phyloP scores from a whole-genome alignment of 768 basidiomycete species.

The Mrakia frigida region DNA sequence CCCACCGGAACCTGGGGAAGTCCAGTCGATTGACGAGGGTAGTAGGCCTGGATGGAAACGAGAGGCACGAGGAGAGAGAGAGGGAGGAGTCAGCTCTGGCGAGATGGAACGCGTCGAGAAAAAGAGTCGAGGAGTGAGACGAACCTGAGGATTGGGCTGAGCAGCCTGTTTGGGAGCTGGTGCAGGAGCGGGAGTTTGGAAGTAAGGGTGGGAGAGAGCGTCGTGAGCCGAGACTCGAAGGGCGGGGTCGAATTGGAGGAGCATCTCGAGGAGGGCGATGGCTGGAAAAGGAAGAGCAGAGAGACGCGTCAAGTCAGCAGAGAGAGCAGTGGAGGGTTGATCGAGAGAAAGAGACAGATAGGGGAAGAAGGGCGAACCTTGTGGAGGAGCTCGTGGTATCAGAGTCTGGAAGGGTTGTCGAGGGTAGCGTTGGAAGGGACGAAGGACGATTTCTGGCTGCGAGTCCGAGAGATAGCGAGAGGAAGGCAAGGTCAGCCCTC shows the following conservation, averaged over 20 bases:
- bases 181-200: constrained; percentile 46
- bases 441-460: constrained; percentile 74
- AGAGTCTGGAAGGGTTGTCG: constrained; percentile 75
- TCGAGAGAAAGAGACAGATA: neutral
- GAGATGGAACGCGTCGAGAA: constrained; percentile 14
- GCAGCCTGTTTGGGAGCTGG: constrained; percentile 39
- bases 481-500: too few species aligned
- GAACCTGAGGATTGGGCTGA: constrained; percentile 29
- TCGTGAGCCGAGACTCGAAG: constrained; percentile 87
- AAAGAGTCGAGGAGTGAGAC: constrained; percentile 21
- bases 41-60: constrained; percentile 17
- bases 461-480: too few species aligned
- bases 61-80: constrained; percentile 23
- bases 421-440: constrained; percentile 80
- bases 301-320: constrained; percentile 1
- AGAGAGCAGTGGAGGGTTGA: neutral
- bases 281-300: constrained; percentile 48
- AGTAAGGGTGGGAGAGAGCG: constrained; percentile 87
- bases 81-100: constrained; percentile 36
- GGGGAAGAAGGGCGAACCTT: constrained; percentile 51
- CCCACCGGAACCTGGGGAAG: neutral
- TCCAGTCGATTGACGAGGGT: constrained; percentile 5
- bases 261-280: constrained; percentile 85
- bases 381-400: constrained; percentile 76
- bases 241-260: constrained; percentile 92